Evolutionary conservation across 306 rosid species (phyloP), one percentile per base, ranked within the genome.

Genomic region (Begonia masoniana): DNA sequence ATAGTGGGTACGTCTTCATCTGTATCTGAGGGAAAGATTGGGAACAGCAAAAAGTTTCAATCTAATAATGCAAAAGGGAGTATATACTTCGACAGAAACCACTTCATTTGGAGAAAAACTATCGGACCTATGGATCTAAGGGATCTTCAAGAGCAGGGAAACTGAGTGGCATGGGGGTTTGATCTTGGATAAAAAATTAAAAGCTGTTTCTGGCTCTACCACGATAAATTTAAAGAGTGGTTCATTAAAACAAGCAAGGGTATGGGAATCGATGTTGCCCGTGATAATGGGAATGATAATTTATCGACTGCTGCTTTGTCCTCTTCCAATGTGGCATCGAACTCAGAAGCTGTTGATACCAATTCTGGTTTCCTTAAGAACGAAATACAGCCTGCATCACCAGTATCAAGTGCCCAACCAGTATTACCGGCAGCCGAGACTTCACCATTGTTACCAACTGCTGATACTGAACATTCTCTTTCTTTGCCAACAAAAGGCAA

Each of bases 391-490:
- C 51, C 72, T 21, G 24, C 24, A 21, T 2, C 24, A 21, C 24
- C 24, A 21, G 24, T 21, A 21, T 21, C 24, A 21, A 21, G 24
- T 21, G 24, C 24, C 24, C 24, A 21, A 21, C 24, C 24, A 21
- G 24, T 21, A 21, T 21, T 21, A 2, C 24, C 24, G 10, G 39
- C 56, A 47, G 17, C 42, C 13, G 56, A 36, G 70, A 50, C 58
- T 62, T 66, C 71, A 57, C 60, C 79, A 64, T 58, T 62, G 42
- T 66, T 73, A 65, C 72, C 79, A 26, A 57, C 67, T 52, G 60
- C 82, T 12, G 79, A 78, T 51, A 76, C 77, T 6, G 97, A 84
- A 57, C 97, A 82, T 66, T 88, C 95, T 64, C 95, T 88, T 64
- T 76, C 84, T 5, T 56, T 88, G 60, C 62, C 81, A 41, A 47